Evolutionary conservation across 2,329 filamentous ascomycete species (phyloP), one percentile per base, ranked within the genome.

Genomic region (Didymosphaeria variabile): DNA sequence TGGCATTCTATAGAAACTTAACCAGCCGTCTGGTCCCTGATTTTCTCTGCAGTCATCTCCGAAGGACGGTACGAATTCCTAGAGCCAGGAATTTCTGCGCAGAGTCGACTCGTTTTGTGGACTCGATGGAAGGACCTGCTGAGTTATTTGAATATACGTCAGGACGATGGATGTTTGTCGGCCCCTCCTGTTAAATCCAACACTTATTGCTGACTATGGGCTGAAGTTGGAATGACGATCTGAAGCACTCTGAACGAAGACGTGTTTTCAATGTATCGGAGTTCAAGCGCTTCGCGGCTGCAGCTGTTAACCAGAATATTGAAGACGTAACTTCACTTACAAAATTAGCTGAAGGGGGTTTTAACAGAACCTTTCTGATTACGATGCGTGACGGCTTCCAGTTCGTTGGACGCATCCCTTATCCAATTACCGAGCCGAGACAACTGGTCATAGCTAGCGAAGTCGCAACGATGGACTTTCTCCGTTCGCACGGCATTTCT

Each of bases 381-480:
- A 69, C 62, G 1, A 70, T 74, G 68, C 58, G 49, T 21, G 70
- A 73, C 50, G 72, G 72, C 40, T 67, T 69, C 49, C 60, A 67
- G 50, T 60, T 74, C 55, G 58, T 75, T 19, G 72, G 64, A 17
- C 62, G 68, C 15, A 63, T 75, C 23, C 70, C 70, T 46, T 74
- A 73, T 62, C 66, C 56, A 3, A 44, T 57, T 26, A 69, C 71
- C 13, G 60, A 67, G 55, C 72, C 69, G 21, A 67, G 64, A 32
- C 62, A 68, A 17, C 55, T 72, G 36, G 69, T 74, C 19, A 67
- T 75, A 7, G 77, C 76, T 38, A 80, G 78, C 66, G 76, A 80
- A 60, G 78, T 73, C 40, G 78, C 79, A 13, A 81, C 74, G 7
- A 72, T 80, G 32, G 68, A 72, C 8, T 71, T 76, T 55, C 67